Conservation (phyloP, 202 grass and related monocot genomes). For the Zizania palustris region DNA sequence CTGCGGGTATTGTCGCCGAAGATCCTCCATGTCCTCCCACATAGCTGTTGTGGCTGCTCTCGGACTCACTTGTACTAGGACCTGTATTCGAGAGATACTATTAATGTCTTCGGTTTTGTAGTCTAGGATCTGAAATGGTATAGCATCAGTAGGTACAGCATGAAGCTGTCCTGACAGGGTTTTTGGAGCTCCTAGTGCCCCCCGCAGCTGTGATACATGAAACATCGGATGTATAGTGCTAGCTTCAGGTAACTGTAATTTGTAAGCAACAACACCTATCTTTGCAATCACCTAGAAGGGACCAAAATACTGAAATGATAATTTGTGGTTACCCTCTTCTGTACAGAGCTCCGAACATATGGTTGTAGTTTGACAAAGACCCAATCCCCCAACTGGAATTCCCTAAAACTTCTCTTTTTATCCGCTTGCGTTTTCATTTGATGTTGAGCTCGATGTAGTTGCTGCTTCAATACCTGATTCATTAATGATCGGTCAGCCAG, state of each 20-base stretch:
- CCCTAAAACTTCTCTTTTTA: neutral
- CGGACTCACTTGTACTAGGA: no score
- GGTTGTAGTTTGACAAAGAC: neutral
- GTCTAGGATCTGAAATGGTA: no score
- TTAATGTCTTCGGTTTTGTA: no score
- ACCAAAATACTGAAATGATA: neutral
- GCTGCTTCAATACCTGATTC: neutral
- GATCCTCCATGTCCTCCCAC: no score
- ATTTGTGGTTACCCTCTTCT: neutral
- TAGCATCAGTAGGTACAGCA: no score
- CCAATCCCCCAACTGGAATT: neutral
- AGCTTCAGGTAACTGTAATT: neutral
- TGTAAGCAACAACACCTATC: neutral
- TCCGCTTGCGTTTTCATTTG: neutral
- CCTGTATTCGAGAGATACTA: no score
- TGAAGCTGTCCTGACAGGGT: no score
- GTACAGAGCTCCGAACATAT: neutral
- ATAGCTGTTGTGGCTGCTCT: no score
- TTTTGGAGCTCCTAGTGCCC: no score
- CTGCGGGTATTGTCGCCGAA: no score
- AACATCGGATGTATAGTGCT: neutral
- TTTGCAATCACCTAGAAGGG: neutral
- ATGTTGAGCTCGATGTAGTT: neutral
- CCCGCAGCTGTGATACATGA: neutral
- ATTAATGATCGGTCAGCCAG: neutral